Percentiles rank a stretch among this genome's conserved stretches.
Conservation (phyloP, 1,284 basidiomycete species). For the Rhodotorula mucilaginosa region DNA sequence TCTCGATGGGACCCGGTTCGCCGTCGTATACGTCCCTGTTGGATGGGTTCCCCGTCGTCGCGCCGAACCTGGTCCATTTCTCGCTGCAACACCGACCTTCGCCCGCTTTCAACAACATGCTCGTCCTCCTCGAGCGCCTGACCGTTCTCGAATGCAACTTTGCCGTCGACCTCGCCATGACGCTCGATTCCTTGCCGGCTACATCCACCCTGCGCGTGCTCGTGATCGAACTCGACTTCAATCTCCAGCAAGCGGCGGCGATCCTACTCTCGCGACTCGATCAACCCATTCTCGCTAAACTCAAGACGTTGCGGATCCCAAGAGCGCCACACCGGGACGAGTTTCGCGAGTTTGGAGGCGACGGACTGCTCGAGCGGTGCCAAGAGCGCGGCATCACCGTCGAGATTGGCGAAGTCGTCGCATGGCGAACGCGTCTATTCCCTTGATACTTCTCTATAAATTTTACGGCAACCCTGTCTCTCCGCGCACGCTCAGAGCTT, state of each 20-base stretch:
- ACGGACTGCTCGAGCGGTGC: constrained; percentile 7
- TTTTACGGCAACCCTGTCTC: background rate
- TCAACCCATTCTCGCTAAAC: background rate
- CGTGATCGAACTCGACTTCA: constrained; percentile 28
- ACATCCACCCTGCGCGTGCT: background rate
- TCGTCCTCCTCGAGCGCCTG: constrained; percentile 5
- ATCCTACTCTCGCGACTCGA: constrained; percentile 4
- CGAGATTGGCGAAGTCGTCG: constrained; percentile 14
- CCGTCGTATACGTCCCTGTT: constrained; percentile 19
- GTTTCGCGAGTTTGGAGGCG: constrained; percentile 20
- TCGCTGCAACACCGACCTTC: constrained; percentile 26
- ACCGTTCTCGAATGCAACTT: constrained; percentile 14
- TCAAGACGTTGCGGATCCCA: constrained; percentile 11
- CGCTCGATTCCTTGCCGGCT: constrained; percentile 15
- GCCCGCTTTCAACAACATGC: background rate
- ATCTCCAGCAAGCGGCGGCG: constrained; percentile 11
- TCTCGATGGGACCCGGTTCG: constrained; percentile 17
- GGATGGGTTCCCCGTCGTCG: constrained; percentile 14
- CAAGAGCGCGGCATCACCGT: constrained; percentile 8
- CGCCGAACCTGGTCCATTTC: constrained; percentile 18
- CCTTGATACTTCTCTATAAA: background rate
- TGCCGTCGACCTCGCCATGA: constrained; percentile 16
- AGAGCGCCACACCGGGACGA: constrained; percentile 12
- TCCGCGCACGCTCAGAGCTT: constrained; percentile 8
- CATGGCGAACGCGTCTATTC: constrained; percentile 21